Evolutionary conservation across 225 moss, liverwort and hornwort species (phyloP), one percentile per base, ranked within the genome.

Genomic region (Climacium dendroides): DNA sequence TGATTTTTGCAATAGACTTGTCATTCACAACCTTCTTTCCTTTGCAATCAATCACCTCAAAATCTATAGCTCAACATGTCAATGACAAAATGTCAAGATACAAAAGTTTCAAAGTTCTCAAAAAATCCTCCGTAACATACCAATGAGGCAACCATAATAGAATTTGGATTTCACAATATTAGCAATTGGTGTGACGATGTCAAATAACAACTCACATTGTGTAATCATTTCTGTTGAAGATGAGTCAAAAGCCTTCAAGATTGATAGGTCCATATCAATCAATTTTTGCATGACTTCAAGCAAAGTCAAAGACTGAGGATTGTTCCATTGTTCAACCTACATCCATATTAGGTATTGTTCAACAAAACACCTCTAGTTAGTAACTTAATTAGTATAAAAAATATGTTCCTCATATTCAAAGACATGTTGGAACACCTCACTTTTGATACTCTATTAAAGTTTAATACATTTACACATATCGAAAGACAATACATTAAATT

Each of bases 291-390:
- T 80, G 45, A 80, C 29, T 80, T 45, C 29, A 41, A 80, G 80
- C 59, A 93, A 43, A 67, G 83, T 86, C 65, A 81, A 88, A 19
- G 29, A 0, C 22, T 18, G 15, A 73, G 73, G 81, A 63, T 43
- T 86, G 18, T 62, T 88, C 47, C 74, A 39, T 81, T 93, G 66
- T 41, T 91, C 80, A 29, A 93, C 86, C 88, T 93, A 64, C 70
- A 89, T 65, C 53, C 18, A 72, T 2, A 37, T 50, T 64, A 1
- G n/a, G 10, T 64, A 63, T 62, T 3, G 2, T 28, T 23, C 23
- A 48, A 81, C 10, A 79, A 34, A 61, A 30, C 15, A 1, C 6
- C 0, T 20, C 50, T 28, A 55, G 4, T 22, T 37, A 39, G 23
- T 10, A 23, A 66, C 9, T 37, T 37, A 11, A 20, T 1, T 34